These are phyloP conservation scores for Geotrichum phurueaensis DNA, from an alignment of 1,139 yeast genomes.

Conservation along the genomic window DNA sequence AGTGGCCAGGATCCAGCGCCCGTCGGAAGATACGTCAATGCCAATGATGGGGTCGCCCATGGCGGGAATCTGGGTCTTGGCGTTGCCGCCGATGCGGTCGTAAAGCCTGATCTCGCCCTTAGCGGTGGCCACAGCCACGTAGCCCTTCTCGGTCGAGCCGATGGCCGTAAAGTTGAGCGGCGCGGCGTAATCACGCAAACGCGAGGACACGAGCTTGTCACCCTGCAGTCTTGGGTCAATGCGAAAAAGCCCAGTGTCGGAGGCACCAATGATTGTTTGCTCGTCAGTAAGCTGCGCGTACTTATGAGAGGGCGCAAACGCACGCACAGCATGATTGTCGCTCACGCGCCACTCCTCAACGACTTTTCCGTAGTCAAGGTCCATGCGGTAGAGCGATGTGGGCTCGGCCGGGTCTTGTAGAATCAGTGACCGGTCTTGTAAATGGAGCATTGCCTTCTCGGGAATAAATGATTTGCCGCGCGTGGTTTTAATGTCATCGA, in stretches of 20 bases:
- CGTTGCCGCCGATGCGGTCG: constrained; percentile 70
- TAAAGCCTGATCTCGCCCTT: constrained; percentile 73
- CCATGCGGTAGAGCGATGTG: constrained; percentile 60
- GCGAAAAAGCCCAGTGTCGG: constrained; percentile 58
- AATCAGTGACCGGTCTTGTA: constrained; percentile 63
- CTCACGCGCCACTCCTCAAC: constrained; percentile 73
- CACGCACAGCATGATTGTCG: constrained; percentile 43
- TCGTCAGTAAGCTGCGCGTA: constrained; percentile 70
- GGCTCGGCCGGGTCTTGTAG: constrained; percentile 48
- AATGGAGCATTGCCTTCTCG: constrained; percentile 63
- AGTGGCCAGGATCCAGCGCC: constrained; percentile 77
- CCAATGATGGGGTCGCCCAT: constrained; percentile 69
- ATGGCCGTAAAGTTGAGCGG: constrained; percentile 55
- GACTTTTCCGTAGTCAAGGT: constrained; percentile 67
- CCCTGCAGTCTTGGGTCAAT: constrained; percentile 71
- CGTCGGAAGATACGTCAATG: constrained; percentile 69
- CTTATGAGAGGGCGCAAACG: constrained; percentile 64
- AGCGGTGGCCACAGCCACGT: constrained; percentile 66
- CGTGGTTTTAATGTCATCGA: constrained; percentile 50
- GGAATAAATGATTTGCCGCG: constrained; percentile 56
- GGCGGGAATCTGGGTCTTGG: constrained; percentile 75
- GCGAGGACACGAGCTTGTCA: constrained; percentile 52
- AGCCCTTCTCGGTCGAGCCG: constrained; percentile 68
- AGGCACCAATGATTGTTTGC: constrained; percentile 65
- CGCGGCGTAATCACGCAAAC: constrained; percentile 48